Conservation (phyloP, 108 stramenopile species). For the Cyclotella sp. region DNA sequence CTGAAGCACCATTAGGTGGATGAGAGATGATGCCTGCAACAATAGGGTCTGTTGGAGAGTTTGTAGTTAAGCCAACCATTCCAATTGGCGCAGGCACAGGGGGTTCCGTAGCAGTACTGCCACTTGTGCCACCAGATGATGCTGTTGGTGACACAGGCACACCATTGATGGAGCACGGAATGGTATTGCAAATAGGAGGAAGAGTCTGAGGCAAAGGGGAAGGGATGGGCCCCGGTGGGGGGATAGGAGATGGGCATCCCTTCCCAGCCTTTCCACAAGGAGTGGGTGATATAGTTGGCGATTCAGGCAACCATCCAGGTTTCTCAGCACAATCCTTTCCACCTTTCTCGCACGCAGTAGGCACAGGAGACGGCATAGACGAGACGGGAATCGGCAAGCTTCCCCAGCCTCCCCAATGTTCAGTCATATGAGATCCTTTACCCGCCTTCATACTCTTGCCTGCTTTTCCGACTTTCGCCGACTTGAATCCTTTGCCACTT, state of each 20-base stretch:
- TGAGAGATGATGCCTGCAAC: neutral
- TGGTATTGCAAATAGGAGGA: conserved; percentile 17
- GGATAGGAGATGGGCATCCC: conserved; percentile 8
- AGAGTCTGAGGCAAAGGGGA: conserved; percentile 1
- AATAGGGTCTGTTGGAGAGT: neutral
- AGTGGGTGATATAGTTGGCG: conserved; percentile 7
- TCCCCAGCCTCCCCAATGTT: neutral
- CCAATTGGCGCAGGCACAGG: conserved; percentile 13
- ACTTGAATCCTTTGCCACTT: conserved; percentile 17
- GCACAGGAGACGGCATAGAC: conserved; percentile 14
- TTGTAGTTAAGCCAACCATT: neutral
- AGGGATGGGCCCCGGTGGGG: neutral
- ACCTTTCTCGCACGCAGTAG: conserved; percentile 26
- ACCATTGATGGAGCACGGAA: conserved; percentile 10
- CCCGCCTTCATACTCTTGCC: conserved; percentile 6
- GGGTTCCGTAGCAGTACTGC: neutral
- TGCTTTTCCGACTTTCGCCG: conserved; percentile 28
- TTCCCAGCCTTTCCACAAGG: conserved; percentile 17
- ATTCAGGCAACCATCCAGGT: neutral
- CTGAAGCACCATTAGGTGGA: neutral
- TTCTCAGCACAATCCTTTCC: conserved; percentile 21
- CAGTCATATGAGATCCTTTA: neutral
- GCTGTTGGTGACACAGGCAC: neutral
- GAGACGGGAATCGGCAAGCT: neutral
- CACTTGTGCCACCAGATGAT: neutral